phyloP scores from a whole-genome alignment of 805 yeast species.

The Tetrapisispora nanseiensis region DNA sequence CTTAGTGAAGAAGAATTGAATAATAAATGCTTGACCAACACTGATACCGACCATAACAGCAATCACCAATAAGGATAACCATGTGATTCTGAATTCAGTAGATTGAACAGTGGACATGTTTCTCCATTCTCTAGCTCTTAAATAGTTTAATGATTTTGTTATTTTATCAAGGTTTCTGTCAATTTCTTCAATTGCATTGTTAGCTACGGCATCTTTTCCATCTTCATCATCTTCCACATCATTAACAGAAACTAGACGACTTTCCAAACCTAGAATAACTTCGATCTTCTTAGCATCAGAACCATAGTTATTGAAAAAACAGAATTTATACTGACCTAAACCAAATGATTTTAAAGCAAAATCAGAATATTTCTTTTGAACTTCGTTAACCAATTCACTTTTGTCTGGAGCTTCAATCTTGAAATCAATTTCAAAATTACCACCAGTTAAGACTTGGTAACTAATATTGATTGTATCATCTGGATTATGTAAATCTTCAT shows the following conservation, averaged over 20 bases:
- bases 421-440: slow-evolving; percentile 58
- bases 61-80: slow-evolving; percentile 64
- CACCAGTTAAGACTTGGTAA: slow-evolving; percentile 53
- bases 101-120: slow-evolving; percentile 85
- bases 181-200: slow-evolving; percentile 46
- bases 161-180: slow-evolving; percentile 50
- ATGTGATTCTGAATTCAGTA: slow-evolving; percentile 69
- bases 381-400: slow-evolving; percentile 37
- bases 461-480: slow-evolving; percentile 34
- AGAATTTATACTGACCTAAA: slow-evolving; percentile 55
- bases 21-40: slow-evolving; percentile 65
- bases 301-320: slow-evolving; percentile 55
- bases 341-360: slow-evolving; percentile 48
- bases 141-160: slow-evolving; percentile 61
- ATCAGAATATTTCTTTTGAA: slow-evolving; percentile 56
- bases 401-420: slow-evolving; percentile 48
- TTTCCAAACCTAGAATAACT: slow-evolving; percentile 46
- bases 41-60: slow-evolving; percentile 70
- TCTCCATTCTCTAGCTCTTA: slow-evolving; percentile 94
- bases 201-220: slow-evolving; percentile 43
- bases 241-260: slow-evolving; percentile 21
- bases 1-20: slow-evolving; percentile 63
- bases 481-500: slow-evolving; percentile 29
- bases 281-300: slow-evolving; percentile 58
- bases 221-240: slow-evolving; percentile 29